phyloP scores from a whole-genome alignment of 495 filamentous ascomycete genomes.

The Hypoxylon fuscum region DNA sequence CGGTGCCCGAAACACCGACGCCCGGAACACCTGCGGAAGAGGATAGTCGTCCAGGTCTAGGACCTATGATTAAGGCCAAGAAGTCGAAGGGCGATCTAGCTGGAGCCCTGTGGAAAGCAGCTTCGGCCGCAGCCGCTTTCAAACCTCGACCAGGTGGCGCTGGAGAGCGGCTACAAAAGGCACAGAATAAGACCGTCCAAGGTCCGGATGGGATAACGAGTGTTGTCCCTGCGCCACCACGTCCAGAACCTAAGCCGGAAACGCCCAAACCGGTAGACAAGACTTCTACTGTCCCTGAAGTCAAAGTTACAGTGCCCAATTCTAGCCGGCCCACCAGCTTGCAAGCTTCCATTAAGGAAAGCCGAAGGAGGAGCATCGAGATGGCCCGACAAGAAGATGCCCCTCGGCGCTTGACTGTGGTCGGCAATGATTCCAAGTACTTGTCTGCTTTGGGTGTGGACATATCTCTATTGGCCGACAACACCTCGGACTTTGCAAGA shows the following conservation, averaged over 20 bases:
- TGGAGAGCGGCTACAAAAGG: slow-evolving; percentile 72
- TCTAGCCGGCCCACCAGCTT: slow-evolving; percentile 47
- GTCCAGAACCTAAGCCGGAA: slow-evolving; percentile 43
- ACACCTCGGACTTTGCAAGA: slow-evolving; percentile 72
- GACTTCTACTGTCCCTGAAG: slow-evolving; percentile 55
- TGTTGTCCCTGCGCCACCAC: slow-evolving; percentile 80
- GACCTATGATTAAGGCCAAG: slow-evolving; percentile 84
- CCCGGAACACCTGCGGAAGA: slow-evolving; percentile 49
- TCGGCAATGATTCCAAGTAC: slow-evolving; percentile 80
- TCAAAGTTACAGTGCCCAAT: slow-evolving; percentile 58
- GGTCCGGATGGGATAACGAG: slow-evolving; percentile 88
- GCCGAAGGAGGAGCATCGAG: slow-evolving; percentile 49
- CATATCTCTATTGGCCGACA: slow-evolving; percentile 70
- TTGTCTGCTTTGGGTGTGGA: slow-evolving; percentile 80
- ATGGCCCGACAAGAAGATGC: slow-evolving; percentile 47
- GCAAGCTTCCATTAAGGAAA: slow-evolving; percentile 54
- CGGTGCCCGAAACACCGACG: slow-evolving; percentile 32
- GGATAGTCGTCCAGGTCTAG: slow-evolving; percentile 78
- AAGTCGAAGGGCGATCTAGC: slow-evolving; percentile 77
- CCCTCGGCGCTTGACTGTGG: slow-evolving; percentile 66
- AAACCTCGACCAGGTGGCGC: slow-evolving; percentile 85
- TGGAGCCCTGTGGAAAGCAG: slow-evolving; percentile 83
- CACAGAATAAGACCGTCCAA: slow-evolving; percentile 59
- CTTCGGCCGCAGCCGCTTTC: slow-evolving; percentile 80
- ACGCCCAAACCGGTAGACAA: slow-evolving; percentile 40